Evolutionary conservation across 495 filamentous ascomycete genomes (phyloP).

Genomic region (Choiromyces venosus): DNA sequence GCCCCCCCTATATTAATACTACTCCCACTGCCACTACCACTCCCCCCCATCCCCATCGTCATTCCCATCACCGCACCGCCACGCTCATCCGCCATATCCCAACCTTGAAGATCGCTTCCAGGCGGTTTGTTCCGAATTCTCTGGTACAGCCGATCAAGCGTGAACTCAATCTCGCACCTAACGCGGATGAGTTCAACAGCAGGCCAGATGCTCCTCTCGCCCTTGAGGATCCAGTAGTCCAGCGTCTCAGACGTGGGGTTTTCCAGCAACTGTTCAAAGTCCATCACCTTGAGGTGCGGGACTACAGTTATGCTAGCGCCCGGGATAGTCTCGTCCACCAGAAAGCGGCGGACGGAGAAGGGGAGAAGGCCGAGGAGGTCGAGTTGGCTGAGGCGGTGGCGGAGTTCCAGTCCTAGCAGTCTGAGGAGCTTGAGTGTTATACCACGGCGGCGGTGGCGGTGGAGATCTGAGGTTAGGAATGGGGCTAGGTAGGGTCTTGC

Average conservation of each 20-base stretch:
- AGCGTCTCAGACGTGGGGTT: constrained; percentile 69
- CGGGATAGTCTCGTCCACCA: constrained; percentile 83
- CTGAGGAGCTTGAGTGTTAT: constrained; percentile 60
- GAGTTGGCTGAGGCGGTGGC: constrained; percentile 75
- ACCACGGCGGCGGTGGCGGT: constrained; percentile 55
- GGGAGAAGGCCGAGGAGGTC: constrained; percentile 72
- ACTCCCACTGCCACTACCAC: neutral
- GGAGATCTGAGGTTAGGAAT: constrained; percentile 74
- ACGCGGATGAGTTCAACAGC: constrained; percentile 77
- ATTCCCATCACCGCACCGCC: neutral
- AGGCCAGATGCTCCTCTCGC: constrained; percentile 87
- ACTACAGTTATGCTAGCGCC: constrained; percentile 75
- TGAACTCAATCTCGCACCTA: constrained; percentile 79
- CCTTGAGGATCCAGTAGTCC: constrained; percentile 77
- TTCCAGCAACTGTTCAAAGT: constrained; percentile 72
- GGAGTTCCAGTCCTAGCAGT: constrained; percentile 66
- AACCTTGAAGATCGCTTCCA: constrained; percentile 41
- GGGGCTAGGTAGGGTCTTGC: constrained; percentile 76
- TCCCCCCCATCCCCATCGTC: neutral
- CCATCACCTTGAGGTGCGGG: constrained; percentile 64
- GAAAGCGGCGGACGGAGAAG: constrained; percentile 60
- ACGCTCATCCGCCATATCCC: neutral
- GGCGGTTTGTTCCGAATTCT: constrained; percentile 54
- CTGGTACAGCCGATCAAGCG: constrained; percentile 79
- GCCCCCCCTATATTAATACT: constrained; percentile 30